These are phyloP conservation scores for Skeletonema marinoi DNA, from an alignment of 108 stramenopile species.

Conservation along the genomic window DNA sequence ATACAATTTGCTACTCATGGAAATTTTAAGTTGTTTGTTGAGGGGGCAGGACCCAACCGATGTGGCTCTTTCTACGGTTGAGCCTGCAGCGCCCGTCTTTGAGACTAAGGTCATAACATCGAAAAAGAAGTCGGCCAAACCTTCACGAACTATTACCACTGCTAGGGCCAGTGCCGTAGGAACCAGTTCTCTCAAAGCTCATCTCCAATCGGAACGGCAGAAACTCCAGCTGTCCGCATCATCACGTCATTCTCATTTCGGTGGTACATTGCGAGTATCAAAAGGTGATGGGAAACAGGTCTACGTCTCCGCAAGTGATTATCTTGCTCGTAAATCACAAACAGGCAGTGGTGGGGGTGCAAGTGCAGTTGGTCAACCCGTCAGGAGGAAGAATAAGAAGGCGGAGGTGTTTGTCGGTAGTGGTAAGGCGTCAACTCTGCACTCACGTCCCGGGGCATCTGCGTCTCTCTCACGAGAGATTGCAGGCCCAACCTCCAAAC, in stretches of 20 bases:
- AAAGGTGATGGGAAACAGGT: slow-evolving; percentile 48
- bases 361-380: slow-evolving; percentile 10
- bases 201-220: slow-evolving; percentile 61
- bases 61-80: slow-evolving; percentile 30
- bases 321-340: slow-evolving; percentile 15
- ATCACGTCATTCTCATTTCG: slow-evolving; percentile 83
- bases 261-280: slow-evolving; percentile 71
- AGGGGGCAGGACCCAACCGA: slow-evolving; percentile 57
- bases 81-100: slow-evolving; percentile 9
- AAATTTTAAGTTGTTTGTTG: slow-evolving; percentile 76
- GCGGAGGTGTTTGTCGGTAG: slow-evolving; percentile 72
- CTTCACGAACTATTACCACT: slow-evolving; percentile 17
- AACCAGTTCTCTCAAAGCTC: slow-evolving; percentile 42
- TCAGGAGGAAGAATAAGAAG: slow-evolving; percentile 55
- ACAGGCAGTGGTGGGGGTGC: slow-evolving; percentile 2
- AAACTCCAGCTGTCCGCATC: slow-evolving; percentile 36
- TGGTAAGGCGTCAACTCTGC: slow-evolving; percentile 44
- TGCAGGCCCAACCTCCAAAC: slow-evolving; percentile 51
- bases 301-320: slow-evolving; percentile 52
- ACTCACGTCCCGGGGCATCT: slow-evolving; percentile 37
- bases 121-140: background rate
- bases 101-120: slow-evolving; percentile 12
- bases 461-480: slow-evolving; percentile 12
- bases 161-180: slow-evolving; percentile 13
- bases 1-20: slow-evolving; percentile 89